Conservation (phyloP, 805 yeast species). For the Zygosaccharomyces bisporus region DNA sequence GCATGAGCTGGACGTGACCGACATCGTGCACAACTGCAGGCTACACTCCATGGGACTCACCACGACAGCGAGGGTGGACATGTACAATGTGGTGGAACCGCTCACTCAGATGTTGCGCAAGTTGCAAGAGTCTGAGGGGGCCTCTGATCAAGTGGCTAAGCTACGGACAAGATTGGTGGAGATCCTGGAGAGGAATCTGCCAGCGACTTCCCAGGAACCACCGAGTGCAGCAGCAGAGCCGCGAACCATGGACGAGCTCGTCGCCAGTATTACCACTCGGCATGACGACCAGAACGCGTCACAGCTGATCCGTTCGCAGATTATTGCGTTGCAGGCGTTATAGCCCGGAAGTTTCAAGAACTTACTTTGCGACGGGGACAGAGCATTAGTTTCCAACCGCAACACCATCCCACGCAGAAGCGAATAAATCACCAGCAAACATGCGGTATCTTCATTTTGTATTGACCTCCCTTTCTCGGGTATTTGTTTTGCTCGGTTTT, state of each 20-base stretch:
- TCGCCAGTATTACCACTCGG: conserved; percentile 6
- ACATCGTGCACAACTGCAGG: conserved; percentile 13
- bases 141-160: conserved; percentile 1
- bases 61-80: conserved; percentile 10
- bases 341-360: not conserved
- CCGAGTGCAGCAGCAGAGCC: not conserved
- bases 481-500: not conserved
- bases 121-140: conserved; percentile 13
- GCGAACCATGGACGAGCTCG: conserved; percentile 10
- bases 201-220: not conserved
- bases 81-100: conserved; percentile 13
- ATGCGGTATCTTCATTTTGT: not conserved
- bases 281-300: conserved; percentile 8
- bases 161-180: conserved; percentile 5
- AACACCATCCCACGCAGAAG: not conserved
- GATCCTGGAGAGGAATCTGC: conserved; percentile 3
- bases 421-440: no score
- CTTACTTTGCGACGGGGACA: not conserved
- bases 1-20: conserved; percentile 5
- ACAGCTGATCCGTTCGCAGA: conserved; percentile 7
- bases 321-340: not conserved
- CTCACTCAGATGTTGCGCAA: conserved; percentile 9
- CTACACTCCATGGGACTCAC: conserved; percentile 17
- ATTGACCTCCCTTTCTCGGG: not conserved
- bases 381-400: not conserved